Base-by-base conservation (phyloP, 306 rosid species). In the Chamaecrista fasciculata region DNA sequence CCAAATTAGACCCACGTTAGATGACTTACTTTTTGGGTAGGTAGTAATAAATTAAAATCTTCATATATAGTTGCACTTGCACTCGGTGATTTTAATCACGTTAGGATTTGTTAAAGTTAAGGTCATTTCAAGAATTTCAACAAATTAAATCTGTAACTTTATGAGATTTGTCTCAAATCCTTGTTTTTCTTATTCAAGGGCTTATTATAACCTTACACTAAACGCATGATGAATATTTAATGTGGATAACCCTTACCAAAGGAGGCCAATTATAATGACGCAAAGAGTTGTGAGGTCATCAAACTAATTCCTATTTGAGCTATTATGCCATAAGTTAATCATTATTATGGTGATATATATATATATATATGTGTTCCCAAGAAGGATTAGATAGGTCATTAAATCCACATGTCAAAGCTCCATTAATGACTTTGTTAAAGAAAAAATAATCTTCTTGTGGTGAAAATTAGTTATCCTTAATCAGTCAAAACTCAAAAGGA, bases 241-340 rank as follows among this genome's bases (percentile, higher is more conserved):
- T 1, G 12, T 31, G 44, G 66, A 26, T 29, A 46, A 56, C 3
- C 53, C 81, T 42, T 24, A 34, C 43, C 55, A 21, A 61, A 62
- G 53, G 36, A 47, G 34, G 40, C 23, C 18, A 9, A 60, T 37
- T 39, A 8, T 62, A 61, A 52, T 58, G 79, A 59, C 65, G 71
- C 63, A 62, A 10, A 78, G 44, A 74, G 43, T 18, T 11, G 11
- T 61, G 71, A 82, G 48, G n/a, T 82, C 77, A 75, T 75, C 70
- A 71, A 25, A 46, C 39, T 42, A 47, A 48, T 50, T 49, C 67
- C 63, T 59, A 18, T 43, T 10, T 62, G 10, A 23, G 55, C n/a
- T n/a, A 42, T 29, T 34, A 51, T 3, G n/a, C 34, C 10, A 70
- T 9, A 40, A 23, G 28, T 19, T 66, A 57, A 8, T 56, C 10